These are phyloP conservation scores for Eucalyptus coolabah DNA, from an alignment of 345 rosid genomes.

Conservation along the genomic window DNA sequence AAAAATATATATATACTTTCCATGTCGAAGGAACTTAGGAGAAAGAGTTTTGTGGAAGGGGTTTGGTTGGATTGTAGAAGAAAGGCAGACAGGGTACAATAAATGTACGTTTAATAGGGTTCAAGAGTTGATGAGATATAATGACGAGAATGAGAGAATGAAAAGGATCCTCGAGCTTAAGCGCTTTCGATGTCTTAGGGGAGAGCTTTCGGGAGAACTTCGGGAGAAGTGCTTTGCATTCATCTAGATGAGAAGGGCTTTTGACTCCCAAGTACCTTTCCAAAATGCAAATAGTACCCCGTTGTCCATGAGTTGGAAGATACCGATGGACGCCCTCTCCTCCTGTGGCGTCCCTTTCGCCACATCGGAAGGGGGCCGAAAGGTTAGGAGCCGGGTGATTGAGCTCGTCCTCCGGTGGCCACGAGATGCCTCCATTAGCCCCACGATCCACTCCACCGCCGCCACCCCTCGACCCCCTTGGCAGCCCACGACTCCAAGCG, in stretches of 20 bases:
- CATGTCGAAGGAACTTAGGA: neutral
- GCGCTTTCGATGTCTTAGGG: neutral
- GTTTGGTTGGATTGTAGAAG: neutral
- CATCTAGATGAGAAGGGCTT: neutral
- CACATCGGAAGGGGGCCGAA: neutral
- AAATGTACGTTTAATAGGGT: no score
- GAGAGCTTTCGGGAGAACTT: neutral
- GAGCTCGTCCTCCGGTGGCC: neutral
- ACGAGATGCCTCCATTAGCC: neutral
- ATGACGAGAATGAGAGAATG: neutral
- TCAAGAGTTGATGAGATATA: neutral
- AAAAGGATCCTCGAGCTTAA: neutral
- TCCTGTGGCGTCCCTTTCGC: neutral
- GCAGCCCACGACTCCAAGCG: neutral
- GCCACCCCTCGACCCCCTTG: neutral
- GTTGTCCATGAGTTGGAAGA: neutral
- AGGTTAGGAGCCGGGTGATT: accelerated
- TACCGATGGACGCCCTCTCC: neutral
- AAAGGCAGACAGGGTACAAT: neutral
- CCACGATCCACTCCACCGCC: accelerated
- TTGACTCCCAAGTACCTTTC: neutral
- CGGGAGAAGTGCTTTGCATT: neutral
- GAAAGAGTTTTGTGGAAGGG: neutral
- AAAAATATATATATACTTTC: neutral
- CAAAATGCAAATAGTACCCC: neutral